These are phyloP conservation scores for Pseudomicrostroma phylloplanum DNA, from an alignment of 1,284 basidiomycete species.

Conservation along the genomic window DNA sequence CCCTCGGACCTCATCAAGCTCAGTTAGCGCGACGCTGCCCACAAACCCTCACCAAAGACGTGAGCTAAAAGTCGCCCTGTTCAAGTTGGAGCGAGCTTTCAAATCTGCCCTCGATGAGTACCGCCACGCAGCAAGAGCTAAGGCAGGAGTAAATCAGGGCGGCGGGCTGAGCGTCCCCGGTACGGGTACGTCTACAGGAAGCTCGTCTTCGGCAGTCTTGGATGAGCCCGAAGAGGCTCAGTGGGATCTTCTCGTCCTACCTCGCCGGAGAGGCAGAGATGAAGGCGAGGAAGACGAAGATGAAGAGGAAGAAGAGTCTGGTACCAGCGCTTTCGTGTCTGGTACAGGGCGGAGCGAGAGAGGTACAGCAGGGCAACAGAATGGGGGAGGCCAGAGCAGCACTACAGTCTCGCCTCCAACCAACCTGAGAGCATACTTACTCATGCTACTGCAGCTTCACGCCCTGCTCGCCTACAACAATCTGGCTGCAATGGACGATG, in stretches of 20 bases:
- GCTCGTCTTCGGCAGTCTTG: background rate
- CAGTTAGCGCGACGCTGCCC: background rate
- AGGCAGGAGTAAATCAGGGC: background rate
- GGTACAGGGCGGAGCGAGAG: background rate
- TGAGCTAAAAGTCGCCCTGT: conserved; percentile 37
- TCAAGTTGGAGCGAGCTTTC: conserved; percentile 35
- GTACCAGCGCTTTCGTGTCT: conserved; percentile 11
- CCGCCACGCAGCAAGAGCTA: conserved; percentile 18
- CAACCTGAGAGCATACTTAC: conserved; percentile 33
- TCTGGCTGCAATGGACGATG: conserved; percentile 28
- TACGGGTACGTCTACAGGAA: background rate
- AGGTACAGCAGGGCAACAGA: too few relatives aligned
- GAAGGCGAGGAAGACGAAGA: conserved; percentile 17
- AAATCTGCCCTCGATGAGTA: conserved; percentile 27
- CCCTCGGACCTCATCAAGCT: background rate
- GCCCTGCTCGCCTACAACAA: conserved; percentile 18
- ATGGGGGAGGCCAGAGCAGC: background rate
- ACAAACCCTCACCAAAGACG: conserved; percentile 14
- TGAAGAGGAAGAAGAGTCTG: conserved; percentile 32
- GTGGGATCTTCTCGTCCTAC: conserved; percentile 15
- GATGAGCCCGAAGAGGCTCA: conserved; percentile 11
- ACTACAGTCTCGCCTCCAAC: background rate
- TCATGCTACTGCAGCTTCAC: conserved; percentile 39
- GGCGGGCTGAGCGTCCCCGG: background rate
- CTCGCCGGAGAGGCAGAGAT: background rate